Conservation (phyloP, 805 yeast genomes). For the Kodamaea hsintzibuensis region DNA sequence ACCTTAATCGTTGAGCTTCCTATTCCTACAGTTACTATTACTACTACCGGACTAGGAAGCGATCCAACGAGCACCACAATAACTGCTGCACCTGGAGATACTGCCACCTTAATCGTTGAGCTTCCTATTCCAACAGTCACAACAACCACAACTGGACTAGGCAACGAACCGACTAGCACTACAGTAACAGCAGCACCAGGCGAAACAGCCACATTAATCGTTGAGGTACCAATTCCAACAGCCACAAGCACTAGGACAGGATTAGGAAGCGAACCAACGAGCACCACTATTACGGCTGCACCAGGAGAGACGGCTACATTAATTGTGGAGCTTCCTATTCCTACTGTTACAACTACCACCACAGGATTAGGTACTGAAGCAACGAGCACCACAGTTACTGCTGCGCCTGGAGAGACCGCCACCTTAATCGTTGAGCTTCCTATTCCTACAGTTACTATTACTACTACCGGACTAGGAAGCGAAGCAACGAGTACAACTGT, state of each 20-base stretch:
- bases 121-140: conserved; percentile 6
- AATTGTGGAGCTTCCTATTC: conserved; percentile 13
- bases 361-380: conserved; percentile 4
- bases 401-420: conserved; percentile 8
- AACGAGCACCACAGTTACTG: conserved; percentile 15
- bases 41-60: conserved; percentile 16
- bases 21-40: conserved; percentile 9
- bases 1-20: conserved; percentile 11
- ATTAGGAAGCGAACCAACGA: conserved; percentile 11
- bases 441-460: conserved; percentile 12
- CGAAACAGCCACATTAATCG: conserved; percentile 14
- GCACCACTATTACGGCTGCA: conserved; percentile 9
- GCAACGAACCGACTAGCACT: conserved; percentile 2
- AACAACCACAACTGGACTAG: conserved; percentile 6
- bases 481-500: conserved; percentile 13
- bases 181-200: conserved; percentile 8
- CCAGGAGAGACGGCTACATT: conserved; percentile 14
- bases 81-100: conserved; percentile 11
- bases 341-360: conserved; percentile 9
- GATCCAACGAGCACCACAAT: not conserved
- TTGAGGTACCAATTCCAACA: conserved; percentile 8
- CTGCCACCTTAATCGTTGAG: conserved; percentile 14
- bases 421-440: conserved; percentile 17
- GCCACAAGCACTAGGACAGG: conserved; percentile 7
- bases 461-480: not conserved